These are phyloP conservation scores for Glarea lozoyensis DNA, from an alignment of 495 filamentous ascomycete genomes.

Conservation along the genomic window DNA sequence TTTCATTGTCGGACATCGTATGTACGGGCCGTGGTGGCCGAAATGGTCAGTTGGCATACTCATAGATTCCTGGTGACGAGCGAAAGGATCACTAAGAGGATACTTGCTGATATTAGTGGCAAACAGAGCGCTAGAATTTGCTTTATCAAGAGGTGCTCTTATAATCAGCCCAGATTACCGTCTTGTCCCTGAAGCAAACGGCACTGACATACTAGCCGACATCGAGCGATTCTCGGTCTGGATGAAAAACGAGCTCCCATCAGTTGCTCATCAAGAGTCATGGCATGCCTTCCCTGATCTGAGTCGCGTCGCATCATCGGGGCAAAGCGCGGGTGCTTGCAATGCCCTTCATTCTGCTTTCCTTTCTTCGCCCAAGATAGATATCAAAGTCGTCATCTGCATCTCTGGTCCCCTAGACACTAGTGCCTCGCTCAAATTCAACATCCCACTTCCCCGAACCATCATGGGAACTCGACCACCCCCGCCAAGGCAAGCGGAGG, in stretches of 20 bases:
- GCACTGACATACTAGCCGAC: slow-evolving; percentile 36
- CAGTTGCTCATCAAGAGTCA: not conserved
- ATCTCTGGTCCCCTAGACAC: not conserved
- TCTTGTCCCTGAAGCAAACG: slow-evolving; percentile 37
- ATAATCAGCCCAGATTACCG: slow-evolving; percentile 40
- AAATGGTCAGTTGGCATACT: slow-evolving; percentile 4
- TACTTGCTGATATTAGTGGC: too few species aligned
- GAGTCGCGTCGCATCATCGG: not conserved
- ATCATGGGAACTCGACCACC: slow-evolving; percentile 2
- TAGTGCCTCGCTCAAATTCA: not conserved
- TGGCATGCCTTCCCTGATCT: not conserved
- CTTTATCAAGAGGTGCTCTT: slow-evolving; percentile 22
- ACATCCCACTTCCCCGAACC: not conserved
- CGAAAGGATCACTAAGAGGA: too few species aligned
- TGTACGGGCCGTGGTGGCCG: slow-evolving; percentile 3
- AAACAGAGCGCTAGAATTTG: slow-evolving; percentile 1
- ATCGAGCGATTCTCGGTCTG: slow-evolving; percentile 41
- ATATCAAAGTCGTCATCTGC: slow-evolving; percentile 4
- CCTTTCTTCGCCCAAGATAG: not conserved
- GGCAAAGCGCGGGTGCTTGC: slow-evolving; percentile 19
- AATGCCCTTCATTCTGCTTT: slow-evolving; percentile 26
- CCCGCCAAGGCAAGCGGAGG: slow-evolving; percentile 6
- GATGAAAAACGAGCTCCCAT: slow-evolving; percentile 17
- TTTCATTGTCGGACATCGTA: slow-evolving; percentile 2
- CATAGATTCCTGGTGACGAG: too few species aligned